phyloP scores from a whole-genome alignment of 805 yeast genomes.

The Torulaspora maleeae region DNA sequence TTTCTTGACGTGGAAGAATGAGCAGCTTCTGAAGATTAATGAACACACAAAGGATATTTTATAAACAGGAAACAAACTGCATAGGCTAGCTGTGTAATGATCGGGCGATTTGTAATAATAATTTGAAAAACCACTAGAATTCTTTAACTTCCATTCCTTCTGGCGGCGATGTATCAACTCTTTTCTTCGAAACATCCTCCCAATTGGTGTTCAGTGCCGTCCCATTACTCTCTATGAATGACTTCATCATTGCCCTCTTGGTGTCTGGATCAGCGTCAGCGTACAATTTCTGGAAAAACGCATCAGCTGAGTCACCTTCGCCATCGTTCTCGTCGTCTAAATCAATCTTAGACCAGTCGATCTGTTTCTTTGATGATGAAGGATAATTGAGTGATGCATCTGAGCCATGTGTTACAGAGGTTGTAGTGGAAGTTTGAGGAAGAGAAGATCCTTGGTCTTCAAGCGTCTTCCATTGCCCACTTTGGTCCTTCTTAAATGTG shows the following conservation, averaged over 20 bases:
- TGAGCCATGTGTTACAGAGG: neutral
- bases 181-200: slow-evolving; percentile 70
- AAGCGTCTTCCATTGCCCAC: slow-evolving; percentile 51
- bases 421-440: neutral
- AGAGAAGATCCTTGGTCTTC: slow-evolving; percentile 15
- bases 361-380: slow-evolving; percentile 53
- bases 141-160: slow-evolving; percentile 61
- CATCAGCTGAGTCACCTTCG: slow-evolving; percentile 49
- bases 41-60: slow-evolving; percentile 6
- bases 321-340: slow-evolving; percentile 42
- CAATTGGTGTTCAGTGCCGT: slow-evolving; percentile 91
- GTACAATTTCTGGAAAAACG: slow-evolving; percentile 71
- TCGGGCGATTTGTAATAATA: slow-evolving; percentile 14
- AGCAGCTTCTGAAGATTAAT: slow-evolving; percentile 31
- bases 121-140: slow-evolving; percentile 36
- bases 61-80: neutral
- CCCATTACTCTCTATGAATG: slow-evolving; percentile 89
- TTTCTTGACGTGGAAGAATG: slow-evolving; percentile 30
- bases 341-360: slow-evolving; percentile 64
- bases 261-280: slow-evolving; percentile 83
- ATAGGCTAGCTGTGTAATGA: slow-evolving; percentile 3
- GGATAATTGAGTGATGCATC: slow-evolving; percentile 44
- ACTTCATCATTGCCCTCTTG: slow-evolving; percentile 92
- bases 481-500: slow-evolving; percentile 44
- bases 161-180: slow-evolving; percentile 67